Conservation (phyloP, 371 early-diverging fungal species). For the Rhizopus sp. region DNA sequence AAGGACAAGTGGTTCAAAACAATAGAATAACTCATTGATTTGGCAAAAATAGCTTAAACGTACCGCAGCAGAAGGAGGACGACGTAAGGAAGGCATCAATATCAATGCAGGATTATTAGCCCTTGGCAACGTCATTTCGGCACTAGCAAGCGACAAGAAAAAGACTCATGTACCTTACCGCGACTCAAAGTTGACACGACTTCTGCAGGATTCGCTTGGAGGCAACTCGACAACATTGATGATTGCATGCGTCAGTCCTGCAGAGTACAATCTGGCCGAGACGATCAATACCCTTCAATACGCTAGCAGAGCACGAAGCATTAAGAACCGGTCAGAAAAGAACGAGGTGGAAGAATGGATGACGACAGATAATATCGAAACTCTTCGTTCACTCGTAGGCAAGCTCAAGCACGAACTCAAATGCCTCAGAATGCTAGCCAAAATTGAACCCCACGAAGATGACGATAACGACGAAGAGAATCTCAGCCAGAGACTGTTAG, state of each 20-base stretch:
- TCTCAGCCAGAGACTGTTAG: conserved; percentile 35
- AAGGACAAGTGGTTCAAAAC: conserved; percentile 13
- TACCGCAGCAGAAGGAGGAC: conserved; percentile 93
- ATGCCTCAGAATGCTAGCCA: conserved; percentile 28
- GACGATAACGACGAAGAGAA: conserved; percentile 23
- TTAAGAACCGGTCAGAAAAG: conserved; percentile 78
- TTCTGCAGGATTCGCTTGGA: conserved; percentile 96
- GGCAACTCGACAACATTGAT: conserved; percentile 91
- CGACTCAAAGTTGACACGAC: conserved; percentile 96
- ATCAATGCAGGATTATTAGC: conserved; percentile 98
- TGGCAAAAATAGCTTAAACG: conserved; percentile 72
- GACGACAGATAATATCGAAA: conserved; percentile 59
- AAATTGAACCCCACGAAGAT: conserved; percentile 2
- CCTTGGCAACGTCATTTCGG: conserved; percentile 98
- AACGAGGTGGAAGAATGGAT: conserved; percentile 73
- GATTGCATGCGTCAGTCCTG: conserved; percentile 92
- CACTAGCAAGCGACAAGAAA: conserved; percentile 83
- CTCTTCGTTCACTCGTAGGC: conserved; percentile 53
- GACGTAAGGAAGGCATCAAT: conserved; percentile 96
- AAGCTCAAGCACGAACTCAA: conserved; percentile 60
- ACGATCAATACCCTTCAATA: conserved; percentile 92
- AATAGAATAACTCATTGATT: conserved; percentile 5
- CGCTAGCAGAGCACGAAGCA: conserved; percentile 87
- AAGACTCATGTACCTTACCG: conserved; percentile 91
- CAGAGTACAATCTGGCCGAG: conserved; percentile 82